These are phyloP conservation scores for Aspergillus caelatus DNA, from an alignment of 2,329 filamentous ascomycete genomes.

Conservation along the genomic window DNA sequence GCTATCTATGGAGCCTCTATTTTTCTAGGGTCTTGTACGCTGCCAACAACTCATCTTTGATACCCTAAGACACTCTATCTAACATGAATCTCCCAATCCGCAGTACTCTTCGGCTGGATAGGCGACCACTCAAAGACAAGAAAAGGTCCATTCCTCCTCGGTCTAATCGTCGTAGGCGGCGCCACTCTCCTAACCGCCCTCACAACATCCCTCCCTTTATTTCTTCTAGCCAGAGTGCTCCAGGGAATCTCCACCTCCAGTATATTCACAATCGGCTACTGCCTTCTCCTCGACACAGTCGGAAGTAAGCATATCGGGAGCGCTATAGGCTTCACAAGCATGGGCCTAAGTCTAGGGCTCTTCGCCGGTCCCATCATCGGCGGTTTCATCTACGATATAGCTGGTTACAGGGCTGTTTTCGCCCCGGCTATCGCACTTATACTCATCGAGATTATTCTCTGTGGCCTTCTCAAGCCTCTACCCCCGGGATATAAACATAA, in stretches of 20 bases:
- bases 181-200: slow-evolving; percentile 66
- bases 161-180: slow-evolving; percentile 9
- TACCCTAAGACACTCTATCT: not conserved
- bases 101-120: slow-evolving; percentile 14
- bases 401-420: slow-evolving; percentile 40
- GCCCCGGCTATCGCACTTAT: slow-evolving; percentile 38
- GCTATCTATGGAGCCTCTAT: slow-evolving; percentile 20
- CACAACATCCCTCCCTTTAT: slow-evolving; percentile 59
- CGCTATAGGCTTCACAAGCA: slow-evolving; percentile 59
- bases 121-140: slow-evolving; percentile 6
- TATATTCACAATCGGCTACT: slow-evolving; percentile 71
- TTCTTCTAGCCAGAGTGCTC: slow-evolving; percentile 65
- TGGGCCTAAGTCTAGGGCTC: slow-evolving; percentile 63
- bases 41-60: not conserved
- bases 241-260: slow-evolving; percentile 69
- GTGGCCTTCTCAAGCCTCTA: slow-evolving; percentile 45
- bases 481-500: not conserved
- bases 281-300: slow-evolving; percentile 62
- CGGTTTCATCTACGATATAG: slow-evolving; percentile 64
- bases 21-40: slow-evolving; percentile 2
- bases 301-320: slow-evolving; percentile 13
- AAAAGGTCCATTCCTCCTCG: slow-evolving; percentile 12
- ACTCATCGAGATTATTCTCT: slow-evolving; percentile 53
- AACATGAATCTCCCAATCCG: not conserved
- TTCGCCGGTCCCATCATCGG: slow-evolving; percentile 67